Evolutionary conservation across 225 moss, liverwort and hornwort genomes (phyloP).

Genomic region (Rhytidiadelphus loreus): DNA sequence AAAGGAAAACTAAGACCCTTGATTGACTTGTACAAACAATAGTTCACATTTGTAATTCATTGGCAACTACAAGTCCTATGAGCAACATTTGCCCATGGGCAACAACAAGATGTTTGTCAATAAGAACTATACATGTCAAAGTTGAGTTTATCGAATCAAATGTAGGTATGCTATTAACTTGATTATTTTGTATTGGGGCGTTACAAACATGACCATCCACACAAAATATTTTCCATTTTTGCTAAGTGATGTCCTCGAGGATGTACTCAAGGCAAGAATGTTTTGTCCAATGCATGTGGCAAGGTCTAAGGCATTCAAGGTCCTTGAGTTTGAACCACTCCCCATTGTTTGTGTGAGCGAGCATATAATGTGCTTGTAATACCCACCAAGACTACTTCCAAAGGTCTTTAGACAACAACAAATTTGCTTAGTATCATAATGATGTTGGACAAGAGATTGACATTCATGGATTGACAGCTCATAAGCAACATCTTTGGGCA

Average conservation of each 20-base stretch:
- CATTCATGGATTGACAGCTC: too few species aligned
- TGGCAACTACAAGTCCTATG: neutral
- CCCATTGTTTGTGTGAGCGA: too few species aligned
- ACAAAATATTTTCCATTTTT: neutral
- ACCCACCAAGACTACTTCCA: neutral
- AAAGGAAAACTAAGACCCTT: neutral
- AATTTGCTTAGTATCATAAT: too few species aligned
- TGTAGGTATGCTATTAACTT: neutral
- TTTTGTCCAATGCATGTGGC: neutral
- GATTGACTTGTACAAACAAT: neutral
- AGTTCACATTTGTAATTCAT: neutral
- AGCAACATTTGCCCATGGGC: neutral
- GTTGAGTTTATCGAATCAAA: neutral
- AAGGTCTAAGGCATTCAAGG: neutral
- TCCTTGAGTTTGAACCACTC: too few species aligned
- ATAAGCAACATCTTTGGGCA: too few species aligned
- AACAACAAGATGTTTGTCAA: neutral
- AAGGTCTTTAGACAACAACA: neutral
- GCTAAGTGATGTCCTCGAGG: neutral
- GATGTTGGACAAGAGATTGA: too few species aligned
- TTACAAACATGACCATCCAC: neutral
- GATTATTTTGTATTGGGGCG: fast-evolving
- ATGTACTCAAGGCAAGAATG: neutral
- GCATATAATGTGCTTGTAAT: too few species aligned
- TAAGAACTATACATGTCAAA: neutral